These are phyloP conservation scores for Chrysanthemum seticuspe DNA, from an alignment of 129 eudicot species.

Conservation along the genomic window DNA sequence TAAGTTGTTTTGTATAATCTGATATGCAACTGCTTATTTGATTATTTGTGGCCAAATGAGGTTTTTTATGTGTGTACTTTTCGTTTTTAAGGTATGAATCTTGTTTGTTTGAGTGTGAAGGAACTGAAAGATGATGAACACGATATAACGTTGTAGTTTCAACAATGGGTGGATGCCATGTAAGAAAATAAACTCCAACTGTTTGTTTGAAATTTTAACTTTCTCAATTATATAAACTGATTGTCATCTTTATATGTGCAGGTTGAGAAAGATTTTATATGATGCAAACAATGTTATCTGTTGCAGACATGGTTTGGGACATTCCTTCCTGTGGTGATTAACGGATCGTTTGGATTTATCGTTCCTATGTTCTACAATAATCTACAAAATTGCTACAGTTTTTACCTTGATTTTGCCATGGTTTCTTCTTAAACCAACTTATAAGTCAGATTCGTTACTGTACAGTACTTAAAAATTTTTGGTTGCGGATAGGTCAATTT, in stretches of 20 bases:
- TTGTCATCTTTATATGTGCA: conserved; percentile 9
- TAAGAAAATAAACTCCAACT: conserved; percentile 28
- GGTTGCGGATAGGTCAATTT: no score
- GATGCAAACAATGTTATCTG: conserved; percentile 78
- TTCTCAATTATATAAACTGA: not conserved
- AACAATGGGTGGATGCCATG: conserved; percentile 87
- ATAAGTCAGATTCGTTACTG: not conserved
- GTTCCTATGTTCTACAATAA: conserved; percentile 61
- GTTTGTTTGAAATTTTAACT: not conserved
- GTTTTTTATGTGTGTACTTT: no score
- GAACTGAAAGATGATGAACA: no score
- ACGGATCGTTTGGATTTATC: conserved; percentile 72
- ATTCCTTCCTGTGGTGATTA: conserved; percentile 75
- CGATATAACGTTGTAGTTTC: conserved; percentile 53
- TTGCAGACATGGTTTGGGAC: conserved; percentile 74
- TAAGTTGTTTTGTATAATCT: no score
- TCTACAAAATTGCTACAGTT: conserved; percentile 45
- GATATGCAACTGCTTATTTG: no score
- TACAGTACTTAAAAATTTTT: no score
- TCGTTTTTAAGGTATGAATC: no score
- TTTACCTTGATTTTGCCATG: conserved; percentile 42
- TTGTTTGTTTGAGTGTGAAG: no score
- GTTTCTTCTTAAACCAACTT: conserved; percentile 33
- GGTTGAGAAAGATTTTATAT: conserved; percentile 68
- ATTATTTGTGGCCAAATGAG: no score